A percentile compares a stretch with the other conserved stretches of the same genome.
Conservation (phyloP, 768 basidiomycete genomes). For the Termitomyces sp. region DNA sequence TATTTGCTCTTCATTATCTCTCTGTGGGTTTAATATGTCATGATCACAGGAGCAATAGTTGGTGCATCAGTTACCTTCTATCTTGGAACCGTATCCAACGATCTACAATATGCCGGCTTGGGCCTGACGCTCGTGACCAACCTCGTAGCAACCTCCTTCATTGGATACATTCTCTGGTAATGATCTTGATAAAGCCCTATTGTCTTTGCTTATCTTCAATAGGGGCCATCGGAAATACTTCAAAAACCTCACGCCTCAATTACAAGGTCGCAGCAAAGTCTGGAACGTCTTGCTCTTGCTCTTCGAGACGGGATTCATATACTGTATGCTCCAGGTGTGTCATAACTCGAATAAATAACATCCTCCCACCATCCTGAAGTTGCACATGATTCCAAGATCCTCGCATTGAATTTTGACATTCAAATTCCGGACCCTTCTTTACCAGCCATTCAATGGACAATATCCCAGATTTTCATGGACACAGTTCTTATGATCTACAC, state of each 20-base stretch:
- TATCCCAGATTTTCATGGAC: neutral
- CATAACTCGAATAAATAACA: neutral
- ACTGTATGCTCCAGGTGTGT: neutral
- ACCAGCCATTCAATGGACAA: neutral
- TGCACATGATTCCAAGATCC: neutral
- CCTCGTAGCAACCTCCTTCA: neutral
- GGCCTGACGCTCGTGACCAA: neutral
- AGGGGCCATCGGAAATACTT: neutral
- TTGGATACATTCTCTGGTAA: constrained; percentile 1
- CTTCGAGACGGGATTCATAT: neutral
- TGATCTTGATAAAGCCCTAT: neutral
- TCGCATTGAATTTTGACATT: neutral
- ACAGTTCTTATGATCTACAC: neutral
- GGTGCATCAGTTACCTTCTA: neutral
- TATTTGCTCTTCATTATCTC: neutral
- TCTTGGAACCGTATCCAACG: neutral
- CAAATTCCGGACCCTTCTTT: neutral
- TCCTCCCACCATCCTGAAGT: neutral
- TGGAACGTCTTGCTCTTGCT: neutral
- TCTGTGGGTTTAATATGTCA: neutral
- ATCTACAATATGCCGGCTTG: neutral
- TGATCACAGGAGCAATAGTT: neutral
- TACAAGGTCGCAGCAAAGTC: neutral
- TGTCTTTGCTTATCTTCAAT: neutral
- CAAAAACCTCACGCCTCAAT: neutral